phyloP scores from a whole-genome alignment of 2,329 filamentous ascomycete genomes.

The Arachnopeziza araneosa region DNA sequence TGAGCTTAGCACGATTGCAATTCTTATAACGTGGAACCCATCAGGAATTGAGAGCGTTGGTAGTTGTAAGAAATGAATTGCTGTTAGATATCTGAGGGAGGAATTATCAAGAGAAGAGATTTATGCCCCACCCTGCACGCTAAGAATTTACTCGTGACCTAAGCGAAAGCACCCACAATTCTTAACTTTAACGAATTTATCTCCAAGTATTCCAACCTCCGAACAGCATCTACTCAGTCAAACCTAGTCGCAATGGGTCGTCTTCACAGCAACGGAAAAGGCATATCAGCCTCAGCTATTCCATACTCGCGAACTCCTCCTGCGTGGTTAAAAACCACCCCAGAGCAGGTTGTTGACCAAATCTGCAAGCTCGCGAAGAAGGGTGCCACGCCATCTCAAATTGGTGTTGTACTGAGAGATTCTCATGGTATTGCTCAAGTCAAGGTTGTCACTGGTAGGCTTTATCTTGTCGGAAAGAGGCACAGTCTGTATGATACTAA shows the following conservation, averaged over 20 bases:
- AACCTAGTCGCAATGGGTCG: constrained; percentile 67
- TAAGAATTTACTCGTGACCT: not conserved
- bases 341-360: constrained; percentile 97
- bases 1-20: no score
- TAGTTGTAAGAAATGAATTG: no score
- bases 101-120: no score
- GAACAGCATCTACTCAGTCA: constrained; percentile 1
- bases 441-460: constrained; percentile 90
- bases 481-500: constrained; percentile 13
- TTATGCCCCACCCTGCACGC: no score
- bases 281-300: constrained; percentile 91
- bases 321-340: constrained; percentile 97
- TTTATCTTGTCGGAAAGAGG: constrained; percentile 6
- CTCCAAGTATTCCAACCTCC: not conserved
- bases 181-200: not conserved
- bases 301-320: constrained; percentile 93
- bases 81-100: no score
- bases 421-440: constrained; percentile 97
- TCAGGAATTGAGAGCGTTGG: no score
- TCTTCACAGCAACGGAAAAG: constrained; percentile 99
- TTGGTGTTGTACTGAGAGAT: constrained; percentile 97
- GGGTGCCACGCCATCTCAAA: constrained; percentile 97
- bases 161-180: not conserved
- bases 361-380: constrained; percentile 99
- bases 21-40: no score